Evolutionary conservation across 106 monocot species (phyloP).

Genomic region (Dendrobium nobile): DNA sequence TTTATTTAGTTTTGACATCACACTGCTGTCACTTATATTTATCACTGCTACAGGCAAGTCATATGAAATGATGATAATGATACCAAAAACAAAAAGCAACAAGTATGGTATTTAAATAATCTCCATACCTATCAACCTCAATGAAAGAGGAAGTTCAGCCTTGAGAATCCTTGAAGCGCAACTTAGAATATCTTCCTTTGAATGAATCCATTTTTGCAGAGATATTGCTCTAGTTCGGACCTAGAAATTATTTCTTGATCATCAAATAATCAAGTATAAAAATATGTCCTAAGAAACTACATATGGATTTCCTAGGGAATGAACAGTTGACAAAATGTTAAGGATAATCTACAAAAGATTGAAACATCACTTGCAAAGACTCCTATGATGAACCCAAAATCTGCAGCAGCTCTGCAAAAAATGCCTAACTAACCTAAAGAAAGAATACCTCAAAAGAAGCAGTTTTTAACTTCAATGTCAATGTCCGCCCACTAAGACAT

Average conservation of each 20-base stretch:
- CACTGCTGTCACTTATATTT: background rate
- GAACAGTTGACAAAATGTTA: background rate
- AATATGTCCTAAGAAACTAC: background rate
- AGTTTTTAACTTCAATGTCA: conserved; percentile 94
- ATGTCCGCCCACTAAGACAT: conserved; percentile 57
- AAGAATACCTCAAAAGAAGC: conserved; percentile 73
- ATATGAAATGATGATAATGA: background rate
- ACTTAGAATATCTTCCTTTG: conserved; percentile 75
- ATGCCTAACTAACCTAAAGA: background rate
- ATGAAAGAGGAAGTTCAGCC: conserved; percentile 82
- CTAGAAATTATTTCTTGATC: conserved; percentile 27
- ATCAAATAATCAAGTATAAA: conserved; percentile 2
- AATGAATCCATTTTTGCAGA: conserved; percentile 61
- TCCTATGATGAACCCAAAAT: no score
- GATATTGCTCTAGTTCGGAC: conserved; percentile 80
- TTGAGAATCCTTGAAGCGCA: conserved; percentile 76
- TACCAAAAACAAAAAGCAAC: background rate
- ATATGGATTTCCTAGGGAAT: background rate
- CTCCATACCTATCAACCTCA: conserved; percentile 85
- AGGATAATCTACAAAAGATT: background rate
- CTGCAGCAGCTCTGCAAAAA: background rate
- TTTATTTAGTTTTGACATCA: background rate
- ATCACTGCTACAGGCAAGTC: background rate
- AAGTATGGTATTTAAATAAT: background rate
- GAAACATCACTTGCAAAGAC: no score